These are phyloP conservation scores for Debaryomyces coudertii DNA, from an alignment of 1,139 yeast genomes.

Conservation along the genomic window DNA sequence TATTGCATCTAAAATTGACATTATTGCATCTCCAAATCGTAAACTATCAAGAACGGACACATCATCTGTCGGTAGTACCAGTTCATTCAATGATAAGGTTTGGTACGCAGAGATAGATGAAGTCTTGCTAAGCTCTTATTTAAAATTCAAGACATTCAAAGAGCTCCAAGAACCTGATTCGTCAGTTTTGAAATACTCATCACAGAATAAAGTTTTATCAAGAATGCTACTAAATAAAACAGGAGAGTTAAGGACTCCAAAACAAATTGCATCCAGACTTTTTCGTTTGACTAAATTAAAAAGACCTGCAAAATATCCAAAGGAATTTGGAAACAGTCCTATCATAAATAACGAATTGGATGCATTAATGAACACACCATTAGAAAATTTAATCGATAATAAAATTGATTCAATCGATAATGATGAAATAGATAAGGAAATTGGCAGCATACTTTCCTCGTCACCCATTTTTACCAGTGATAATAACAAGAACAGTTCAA, in stretches of 20 bases:
- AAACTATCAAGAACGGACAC: constrained; percentile 16
- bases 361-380: constrained; percentile 29
- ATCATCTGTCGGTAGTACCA: constrained; percentile 14
- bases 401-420: constrained; percentile 21
- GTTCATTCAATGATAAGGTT: constrained; percentile 27
- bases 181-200: constrained; percentile 34
- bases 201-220: constrained; percentile 47
- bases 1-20: constrained; percentile 43
- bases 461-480: constrained; percentile 19
- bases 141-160: constrained; percentile 40
- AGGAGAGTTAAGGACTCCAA: constrained; percentile 40
- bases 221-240: constrained; percentile 45
- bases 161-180: constrained; percentile 30
- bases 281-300: constrained; percentile 28
- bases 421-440: constrained; percentile 29
- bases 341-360: constrained; percentile 25
- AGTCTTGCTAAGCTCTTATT: constrained; percentile 37
- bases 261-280: constrained; percentile 44
- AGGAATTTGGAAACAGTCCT: constrained; percentile 6
- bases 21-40: constrained; percentile 38
- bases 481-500: constrained; percentile 21
- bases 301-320: constrained; percentile 16
- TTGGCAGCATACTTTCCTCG: constrained; percentile 29
- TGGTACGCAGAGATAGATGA: constrained; percentile 47
- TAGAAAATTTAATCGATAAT: constrained; percentile 25